Evolutionary conservation across 257 asterid genomes (phyloP).

Genomic region (Petunia secreta): DNA sequence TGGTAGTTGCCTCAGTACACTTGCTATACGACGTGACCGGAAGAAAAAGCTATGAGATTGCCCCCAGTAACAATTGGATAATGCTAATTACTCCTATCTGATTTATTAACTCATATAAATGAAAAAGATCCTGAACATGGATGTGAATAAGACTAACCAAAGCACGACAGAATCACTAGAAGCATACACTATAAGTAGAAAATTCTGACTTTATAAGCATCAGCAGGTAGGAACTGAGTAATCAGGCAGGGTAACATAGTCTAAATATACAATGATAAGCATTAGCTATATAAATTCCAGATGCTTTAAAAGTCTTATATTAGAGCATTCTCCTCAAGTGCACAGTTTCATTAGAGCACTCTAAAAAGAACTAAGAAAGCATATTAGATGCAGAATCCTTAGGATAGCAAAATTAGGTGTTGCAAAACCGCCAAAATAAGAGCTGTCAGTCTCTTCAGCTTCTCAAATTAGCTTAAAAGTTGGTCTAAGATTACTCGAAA

Average conservation of each 20-base stretch:
- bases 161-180: neutral
- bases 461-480: neutral
- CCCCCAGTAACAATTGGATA: neutral
- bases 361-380: neutral
- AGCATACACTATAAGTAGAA: neutral
- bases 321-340: neutral
- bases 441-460: neutral
- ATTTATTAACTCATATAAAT: neutral
- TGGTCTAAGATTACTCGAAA: neutral
- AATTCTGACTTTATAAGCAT: neutral
- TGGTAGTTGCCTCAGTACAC: neutral
- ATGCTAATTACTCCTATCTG: neutral
- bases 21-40: neutral
- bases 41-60: neutral
- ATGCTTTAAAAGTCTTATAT: conserved; percentile 11
- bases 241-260: neutral
- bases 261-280: neutral
- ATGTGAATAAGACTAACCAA: neutral
- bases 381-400: neutral
- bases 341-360: neutral
- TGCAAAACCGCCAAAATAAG: neutral
- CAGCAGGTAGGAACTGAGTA: conserved; percentile 4
- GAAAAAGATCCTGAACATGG: neutral
- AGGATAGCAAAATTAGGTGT: neutral
- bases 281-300: neutral